phyloP scores from a whole-genome alignment of 2,329 filamentous ascomycete genomes.

The Pseudocercospora crystallina region DNA sequence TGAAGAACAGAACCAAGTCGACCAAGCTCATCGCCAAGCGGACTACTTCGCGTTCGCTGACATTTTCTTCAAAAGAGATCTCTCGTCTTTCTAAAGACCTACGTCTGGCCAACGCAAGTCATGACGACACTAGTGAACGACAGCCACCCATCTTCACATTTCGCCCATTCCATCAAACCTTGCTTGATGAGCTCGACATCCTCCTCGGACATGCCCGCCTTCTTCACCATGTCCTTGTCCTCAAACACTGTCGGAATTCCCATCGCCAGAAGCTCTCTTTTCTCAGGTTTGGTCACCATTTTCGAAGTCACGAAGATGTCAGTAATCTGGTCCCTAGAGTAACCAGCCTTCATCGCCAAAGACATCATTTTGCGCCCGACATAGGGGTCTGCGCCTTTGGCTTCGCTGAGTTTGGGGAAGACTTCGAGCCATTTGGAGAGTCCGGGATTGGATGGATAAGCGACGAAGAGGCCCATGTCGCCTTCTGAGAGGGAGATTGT shows the following conservation, averaged over 20 bases:
- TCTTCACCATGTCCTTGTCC: slow-evolving; percentile 6
- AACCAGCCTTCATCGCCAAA: slow-evolving; percentile 3
- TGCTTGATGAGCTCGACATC: slow-evolving; percentile 9
- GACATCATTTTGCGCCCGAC: slow-evolving; percentile 9
- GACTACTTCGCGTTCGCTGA: too few relatives aligned
- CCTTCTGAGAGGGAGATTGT: slow-evolving; percentile 12
- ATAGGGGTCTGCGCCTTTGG: slow-evolving; percentile 7
- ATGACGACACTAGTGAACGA: slow-evolving; percentile 3
- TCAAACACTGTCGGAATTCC: slow-evolving; percentile 8
- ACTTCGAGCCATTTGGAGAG: slow-evolving; percentile 12
- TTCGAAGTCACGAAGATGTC: neutral
- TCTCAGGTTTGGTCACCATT: neutral
- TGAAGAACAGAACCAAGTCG: too few relatives aligned
- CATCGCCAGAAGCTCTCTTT: neutral
- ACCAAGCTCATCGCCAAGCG: too few relatives aligned
- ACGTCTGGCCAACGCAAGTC: slow-evolving; percentile 6
- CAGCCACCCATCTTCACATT: slow-evolving; percentile 11
- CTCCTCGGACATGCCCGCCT: neutral
- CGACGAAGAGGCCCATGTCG: slow-evolving; percentile 16
- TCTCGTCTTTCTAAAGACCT: neutral
- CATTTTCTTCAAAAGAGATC: too few relatives aligned
- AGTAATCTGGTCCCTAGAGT: slow-evolving; percentile 3
- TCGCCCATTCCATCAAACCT: slow-evolving; percentile 9
- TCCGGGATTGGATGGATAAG: slow-evolving; percentile 9
- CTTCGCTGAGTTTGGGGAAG: slow-evolving; percentile 9